phyloP scores from a whole-genome alignment of 1,139 yeast genomes.

The Ashbya aceris region DNA sequence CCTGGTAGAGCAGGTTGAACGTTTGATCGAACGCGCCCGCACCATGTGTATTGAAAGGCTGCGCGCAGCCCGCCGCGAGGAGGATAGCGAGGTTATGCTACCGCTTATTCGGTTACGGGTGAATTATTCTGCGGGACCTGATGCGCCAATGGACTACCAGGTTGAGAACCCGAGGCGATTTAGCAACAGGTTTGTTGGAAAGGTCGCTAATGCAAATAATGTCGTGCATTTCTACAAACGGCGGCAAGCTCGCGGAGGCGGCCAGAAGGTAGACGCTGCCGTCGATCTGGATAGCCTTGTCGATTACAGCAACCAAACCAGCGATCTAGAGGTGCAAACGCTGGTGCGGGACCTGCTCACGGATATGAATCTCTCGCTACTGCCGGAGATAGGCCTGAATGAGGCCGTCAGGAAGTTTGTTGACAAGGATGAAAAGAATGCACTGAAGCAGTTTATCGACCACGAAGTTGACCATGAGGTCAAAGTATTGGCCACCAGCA shows the following conservation, averaged over 20 bases:
- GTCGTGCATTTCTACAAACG: constrained; percentile 61
- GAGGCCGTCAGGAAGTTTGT: constrained; percentile 65
- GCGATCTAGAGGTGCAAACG: constrained; percentile 45
- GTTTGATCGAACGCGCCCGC: constrained; percentile 52
- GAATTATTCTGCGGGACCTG: constrained; percentile 58
- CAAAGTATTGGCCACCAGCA: constrained; percentile 41
- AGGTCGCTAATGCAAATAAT: constrained; percentile 82
- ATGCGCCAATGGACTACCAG: constrained; percentile 48
- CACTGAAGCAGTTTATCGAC: constrained; percentile 61
- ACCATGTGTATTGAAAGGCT: constrained; percentile 37
- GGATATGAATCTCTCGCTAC: constrained; percentile 53
- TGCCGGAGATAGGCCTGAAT: constrained; percentile 72
- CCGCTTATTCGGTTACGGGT: constrained; percentile 79
- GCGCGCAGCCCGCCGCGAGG: constrained; percentile 23
- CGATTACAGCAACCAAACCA: constrained; percentile 16
- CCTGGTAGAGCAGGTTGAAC: constrained; percentile 55
- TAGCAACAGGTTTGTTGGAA: constrained; percentile 82
- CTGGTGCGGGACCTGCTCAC: constrained; percentile 53
- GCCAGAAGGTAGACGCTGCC: constrained; percentile 22
- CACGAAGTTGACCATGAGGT: constrained; percentile 57
- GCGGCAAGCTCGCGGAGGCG: constrained; percentile 10
- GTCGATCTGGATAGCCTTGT: constrained; percentile 19
- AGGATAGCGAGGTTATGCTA: constrained; percentile 37
- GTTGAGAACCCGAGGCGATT: constrained; percentile 86
- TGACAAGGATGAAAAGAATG: constrained; percentile 72